Percentiles rank a stretch among this genome's conserved stretches.
These are phyloP conservation scores for Theileria orientalis DNA, from an alignment of 169 alveolate species.

Conservation along the genomic window DNA sequence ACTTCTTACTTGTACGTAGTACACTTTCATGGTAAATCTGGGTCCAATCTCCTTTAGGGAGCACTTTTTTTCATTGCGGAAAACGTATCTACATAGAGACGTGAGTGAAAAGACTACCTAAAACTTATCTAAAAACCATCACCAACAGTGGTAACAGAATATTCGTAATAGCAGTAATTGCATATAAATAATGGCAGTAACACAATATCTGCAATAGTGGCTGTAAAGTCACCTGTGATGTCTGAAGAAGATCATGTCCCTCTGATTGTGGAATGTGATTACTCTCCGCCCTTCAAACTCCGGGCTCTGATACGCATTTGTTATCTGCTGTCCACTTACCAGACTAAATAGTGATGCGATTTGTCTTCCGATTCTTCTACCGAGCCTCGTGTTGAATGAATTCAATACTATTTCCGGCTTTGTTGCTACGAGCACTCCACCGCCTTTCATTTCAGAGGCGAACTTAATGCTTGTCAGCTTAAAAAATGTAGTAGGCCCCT, in stretches of 20 bases:
- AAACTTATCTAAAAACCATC: too few relatives aligned
- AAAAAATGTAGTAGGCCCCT: slow-evolving; percentile 62
- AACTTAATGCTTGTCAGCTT: slow-evolving; percentile 44
- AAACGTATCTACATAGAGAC: slow-evolving; percentile 64
- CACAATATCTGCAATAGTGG: too few relatives aligned
- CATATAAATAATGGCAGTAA: too few relatives aligned
- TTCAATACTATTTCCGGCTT: slow-evolving; percentile 95
- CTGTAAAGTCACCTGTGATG: slow-evolving; percentile 92
- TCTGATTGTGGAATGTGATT: slow-evolving; percentile 95
- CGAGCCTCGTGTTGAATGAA: slow-evolving; percentile 95
- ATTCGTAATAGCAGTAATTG: too few relatives aligned
- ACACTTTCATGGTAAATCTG: slow-evolving; percentile 93
- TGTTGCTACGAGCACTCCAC: slow-evolving; percentile 72
- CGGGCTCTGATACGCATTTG: slow-evolving; percentile 81
- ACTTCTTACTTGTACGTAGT: slow-evolving; percentile 87
- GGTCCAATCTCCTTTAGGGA: slow-evolving; percentile 98
- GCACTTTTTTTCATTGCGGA: slow-evolving; percentile 81
- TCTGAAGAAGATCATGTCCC: slow-evolving; percentile 98
- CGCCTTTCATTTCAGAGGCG: slow-evolving; percentile 67
- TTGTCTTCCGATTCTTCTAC: slow-evolving; percentile 96
- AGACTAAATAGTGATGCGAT: slow-evolving; percentile 94
- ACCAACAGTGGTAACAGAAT: too few relatives aligned
- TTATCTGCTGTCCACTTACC: slow-evolving; percentile 20
- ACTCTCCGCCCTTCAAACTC: slow-evolving; percentile 95
- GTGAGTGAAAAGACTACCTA: background rate